Percentiles rank a stretch among this genome's conserved stretches.
phyloP scores from a whole-genome alignment of 371 early-diverging fungal genomes.

The Apophysomyces ossiformis region DNA sequence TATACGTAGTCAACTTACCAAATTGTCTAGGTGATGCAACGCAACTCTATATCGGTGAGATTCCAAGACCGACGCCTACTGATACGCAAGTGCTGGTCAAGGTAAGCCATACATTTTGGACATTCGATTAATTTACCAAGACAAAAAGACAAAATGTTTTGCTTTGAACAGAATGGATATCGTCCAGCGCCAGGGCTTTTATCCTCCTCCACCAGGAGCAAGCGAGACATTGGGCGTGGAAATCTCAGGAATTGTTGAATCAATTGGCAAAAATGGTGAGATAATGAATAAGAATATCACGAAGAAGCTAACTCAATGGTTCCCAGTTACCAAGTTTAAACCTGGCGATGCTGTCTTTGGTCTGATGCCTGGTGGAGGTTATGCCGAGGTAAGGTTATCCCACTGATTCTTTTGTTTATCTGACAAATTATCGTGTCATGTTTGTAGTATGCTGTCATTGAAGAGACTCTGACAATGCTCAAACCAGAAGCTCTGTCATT shows the following conservation, averaged over 20 bases:
- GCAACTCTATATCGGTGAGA: constrained; percentile 60
- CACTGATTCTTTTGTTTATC: neutral
- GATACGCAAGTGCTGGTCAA: constrained; percentile 72
- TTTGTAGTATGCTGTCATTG: constrained; percentile 63
- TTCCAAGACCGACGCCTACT: constrained; percentile 54
- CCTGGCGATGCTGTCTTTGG: constrained; percentile 75
- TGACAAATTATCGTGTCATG: neutral
- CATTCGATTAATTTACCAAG: constrained; percentile 10
- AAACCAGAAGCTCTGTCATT: constrained; percentile 62
- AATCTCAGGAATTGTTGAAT: constrained; percentile 70
- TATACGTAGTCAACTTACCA: neutral
- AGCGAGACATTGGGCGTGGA: constrained; percentile 79
- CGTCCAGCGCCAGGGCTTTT: constrained; percentile 71
- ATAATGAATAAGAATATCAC: neutral
- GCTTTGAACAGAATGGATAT: constrained; percentile 83
- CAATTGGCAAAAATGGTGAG: constrained; percentile 51
- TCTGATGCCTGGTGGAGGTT: constrained; percentile 73
- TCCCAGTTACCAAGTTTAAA: constrained; percentile 52
- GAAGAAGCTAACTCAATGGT: neutral
- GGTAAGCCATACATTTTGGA: constrained; percentile 29
- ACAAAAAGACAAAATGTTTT: constrained; percentile 55
- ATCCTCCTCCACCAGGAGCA: constrained; percentile 72
- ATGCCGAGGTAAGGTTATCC: constrained; percentile 58
- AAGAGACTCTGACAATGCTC: constrained; percentile 61
- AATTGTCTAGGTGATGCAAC: constrained; percentile 50